Evolutionary conservation across 2,329 filamentous ascomycete genomes (phyloP).

Genomic region (Lizonia empirigonia): DNA sequence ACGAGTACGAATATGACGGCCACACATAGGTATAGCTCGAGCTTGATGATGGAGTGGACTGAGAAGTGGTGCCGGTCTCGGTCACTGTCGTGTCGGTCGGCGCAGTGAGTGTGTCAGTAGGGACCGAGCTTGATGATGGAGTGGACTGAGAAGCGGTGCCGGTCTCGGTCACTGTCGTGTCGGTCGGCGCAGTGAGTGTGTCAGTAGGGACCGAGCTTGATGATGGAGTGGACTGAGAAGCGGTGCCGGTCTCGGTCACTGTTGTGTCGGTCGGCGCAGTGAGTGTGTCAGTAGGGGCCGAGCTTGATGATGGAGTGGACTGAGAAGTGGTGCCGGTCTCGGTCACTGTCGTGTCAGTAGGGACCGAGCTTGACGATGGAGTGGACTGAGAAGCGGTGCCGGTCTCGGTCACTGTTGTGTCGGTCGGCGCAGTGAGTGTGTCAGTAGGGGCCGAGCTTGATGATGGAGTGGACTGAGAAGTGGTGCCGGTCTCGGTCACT

Average conservation of each 20-base stretch:
- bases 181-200: neutral
- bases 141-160: too few species aligned
- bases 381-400: neutral
- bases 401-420: neutral
- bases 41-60: neutral
- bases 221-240: neutral
- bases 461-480: neutral
- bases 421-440: neutral
- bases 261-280: neutral
- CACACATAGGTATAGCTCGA: neutral
- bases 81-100: too few species aligned
- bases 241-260: neutral
- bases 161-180: too few species aligned
- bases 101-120: neutral
- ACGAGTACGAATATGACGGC: conserved; percentile 1
- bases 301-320: neutral
- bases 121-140: neutral
- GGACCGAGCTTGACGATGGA: too few species aligned
- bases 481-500: neutral
- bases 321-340: neutral
- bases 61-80: too few species aligned
- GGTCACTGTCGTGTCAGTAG: neutral
- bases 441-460: neutral
- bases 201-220: too few species aligned
- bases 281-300: neutral